These are phyloP conservation scores for Candida ipomoeae DNA, from an alignment of 805 yeast species.

Conservation along the genomic window DNA sequence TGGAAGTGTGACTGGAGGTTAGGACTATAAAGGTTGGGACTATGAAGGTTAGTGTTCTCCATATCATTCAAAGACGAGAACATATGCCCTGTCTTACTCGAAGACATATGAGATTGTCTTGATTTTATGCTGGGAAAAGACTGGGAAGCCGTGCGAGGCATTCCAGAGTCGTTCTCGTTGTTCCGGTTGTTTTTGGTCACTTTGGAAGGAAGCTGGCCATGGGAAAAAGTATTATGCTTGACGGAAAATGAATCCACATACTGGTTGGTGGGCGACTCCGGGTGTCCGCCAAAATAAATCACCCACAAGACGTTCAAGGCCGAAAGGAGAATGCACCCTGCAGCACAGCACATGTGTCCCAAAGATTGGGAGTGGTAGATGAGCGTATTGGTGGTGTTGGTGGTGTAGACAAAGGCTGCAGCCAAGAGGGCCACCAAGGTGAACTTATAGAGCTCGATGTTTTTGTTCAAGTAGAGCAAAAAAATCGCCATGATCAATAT, in stretches of 20 bases:
- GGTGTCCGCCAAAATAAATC: constrained; percentile 85
- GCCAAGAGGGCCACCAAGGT: constrained; percentile 55
- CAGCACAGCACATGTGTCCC: constrained; percentile 79
- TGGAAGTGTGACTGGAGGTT: too few species aligned
- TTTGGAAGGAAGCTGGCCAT: constrained; percentile 28
- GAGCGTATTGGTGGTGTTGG: constrained; percentile 77
- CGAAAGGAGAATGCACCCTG: constrained; percentile 84
- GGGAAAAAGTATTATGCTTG: constrained; percentile 37
- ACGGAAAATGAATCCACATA: constrained; percentile 80
- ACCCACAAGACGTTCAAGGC: constrained; percentile 84
- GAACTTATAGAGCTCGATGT: constrained; percentile 64
- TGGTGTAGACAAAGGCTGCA: constrained; percentile 76
- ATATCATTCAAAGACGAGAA: constrained; percentile 60
- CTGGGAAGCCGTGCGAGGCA: constrained; percentile 16
- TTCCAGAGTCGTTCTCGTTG: constrained; percentile 24
- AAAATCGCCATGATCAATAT: constrained; percentile 50
- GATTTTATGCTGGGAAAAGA: constrained; percentile 30
- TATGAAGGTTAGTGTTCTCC: constrained; percentile 36
- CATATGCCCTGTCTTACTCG: constrained; percentile 33
- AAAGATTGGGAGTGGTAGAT: constrained; percentile 61
- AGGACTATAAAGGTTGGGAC: too few species aligned
- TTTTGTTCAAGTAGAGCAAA: constrained; percentile 52
- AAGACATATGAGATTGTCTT: constrained; percentile 34
- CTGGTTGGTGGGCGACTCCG: constrained; percentile 79
- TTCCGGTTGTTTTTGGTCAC: constrained; percentile 13